Base-by-base conservation (phyloP, 2,329 filamentous ascomycete species). In the Alternaria gaisen region DNA sequence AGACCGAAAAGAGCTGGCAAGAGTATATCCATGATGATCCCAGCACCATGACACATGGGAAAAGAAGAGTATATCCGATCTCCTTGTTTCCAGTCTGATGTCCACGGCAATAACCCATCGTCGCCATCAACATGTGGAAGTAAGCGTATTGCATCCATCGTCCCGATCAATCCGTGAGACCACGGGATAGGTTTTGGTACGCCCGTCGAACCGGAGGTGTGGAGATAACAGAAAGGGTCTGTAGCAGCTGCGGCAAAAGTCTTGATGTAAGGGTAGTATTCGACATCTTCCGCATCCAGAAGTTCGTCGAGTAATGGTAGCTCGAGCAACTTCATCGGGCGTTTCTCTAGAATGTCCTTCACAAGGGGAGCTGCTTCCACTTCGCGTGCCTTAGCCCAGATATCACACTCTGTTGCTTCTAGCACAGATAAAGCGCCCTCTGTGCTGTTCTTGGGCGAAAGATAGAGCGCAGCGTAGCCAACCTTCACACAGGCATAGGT, bases 11-110 rank as follows among this genome's bases (percentile, higher is more conserved):
- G 67, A 0, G 75, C 69, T 0, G 80, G 79, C 64, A 81, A 70
- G 0, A 81, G 36, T 20, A 81, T 77, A 56, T 82, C 61, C 78
- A 81, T 81, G 16, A 82, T 77, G 5, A 81, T 76, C 14, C 80
- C 80, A 0, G 80, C 80, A 7, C 56, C 56, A 47, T 75, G 72
- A 28, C 75, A 76, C 76, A 80, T 79, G 2, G 79, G 77, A 32
- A 80, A 80, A 6, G 76, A 77, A 0, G 68, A 71, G 36, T 71
- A 71, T 2, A 70, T 68, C 5, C 30, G 55, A 50, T 72, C 66
- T 12, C 68, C 68, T 58, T 66, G 63, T 8, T 64, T 70, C 68
- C 66, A 71, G 44, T 67, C 43, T n/a, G 24, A 38, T 4, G 68
- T 69, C 70, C 68, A 72, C 11, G 69, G 68, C 7, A 54, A 14